Conservation (phyloP, 164 flowering plant species). For the Stephania yunnanensis region DNA sequence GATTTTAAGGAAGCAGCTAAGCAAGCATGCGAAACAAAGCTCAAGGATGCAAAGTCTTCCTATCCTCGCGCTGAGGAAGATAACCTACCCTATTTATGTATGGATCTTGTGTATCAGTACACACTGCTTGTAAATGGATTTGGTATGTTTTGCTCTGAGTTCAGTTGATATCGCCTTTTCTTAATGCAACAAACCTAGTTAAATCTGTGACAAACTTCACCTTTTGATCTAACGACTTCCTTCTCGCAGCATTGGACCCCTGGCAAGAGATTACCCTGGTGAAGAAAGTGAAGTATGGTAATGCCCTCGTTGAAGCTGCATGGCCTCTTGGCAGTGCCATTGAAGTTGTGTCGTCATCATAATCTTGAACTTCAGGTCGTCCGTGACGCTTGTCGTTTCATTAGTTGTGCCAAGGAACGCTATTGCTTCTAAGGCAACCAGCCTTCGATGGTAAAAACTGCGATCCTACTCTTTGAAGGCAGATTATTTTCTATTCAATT, state of each 20-base stretch:
- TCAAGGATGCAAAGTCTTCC: constrained; percentile 30
- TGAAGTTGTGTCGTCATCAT: constrained; percentile 57
- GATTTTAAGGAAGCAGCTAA: constrained; percentile 48
- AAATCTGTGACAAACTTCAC: background rate
- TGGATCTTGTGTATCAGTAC: constrained; percentile 57
- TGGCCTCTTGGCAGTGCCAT: constrained; percentile 98
- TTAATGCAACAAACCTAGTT: background rate
- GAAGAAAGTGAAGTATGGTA: constrained; percentile 58
- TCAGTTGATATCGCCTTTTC: background rate
- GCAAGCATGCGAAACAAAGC: constrained; percentile 34
- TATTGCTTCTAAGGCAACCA: too few species aligned
- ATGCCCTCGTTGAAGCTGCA: constrained; percentile 79
- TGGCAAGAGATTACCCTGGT: constrained; percentile 83
- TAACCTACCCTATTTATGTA: constrained; percentile 44
- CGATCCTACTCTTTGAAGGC: background rate
- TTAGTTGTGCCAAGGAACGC: background rate
- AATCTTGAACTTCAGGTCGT: background rate
- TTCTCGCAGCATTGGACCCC: constrained; percentile 57
- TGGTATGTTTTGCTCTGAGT: constrained; percentile 28
- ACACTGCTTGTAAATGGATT: constrained; percentile 51
- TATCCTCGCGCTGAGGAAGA: constrained; percentile 29
- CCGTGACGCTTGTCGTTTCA: background rate
- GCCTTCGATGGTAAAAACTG: background rate
- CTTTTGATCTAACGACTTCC: background rate
- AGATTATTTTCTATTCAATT: constrained; percentile 2